Conservation (phyloP, 2,329 filamentous ascomycete genomes). For the Colletotrichum euphorbiae region DNA sequence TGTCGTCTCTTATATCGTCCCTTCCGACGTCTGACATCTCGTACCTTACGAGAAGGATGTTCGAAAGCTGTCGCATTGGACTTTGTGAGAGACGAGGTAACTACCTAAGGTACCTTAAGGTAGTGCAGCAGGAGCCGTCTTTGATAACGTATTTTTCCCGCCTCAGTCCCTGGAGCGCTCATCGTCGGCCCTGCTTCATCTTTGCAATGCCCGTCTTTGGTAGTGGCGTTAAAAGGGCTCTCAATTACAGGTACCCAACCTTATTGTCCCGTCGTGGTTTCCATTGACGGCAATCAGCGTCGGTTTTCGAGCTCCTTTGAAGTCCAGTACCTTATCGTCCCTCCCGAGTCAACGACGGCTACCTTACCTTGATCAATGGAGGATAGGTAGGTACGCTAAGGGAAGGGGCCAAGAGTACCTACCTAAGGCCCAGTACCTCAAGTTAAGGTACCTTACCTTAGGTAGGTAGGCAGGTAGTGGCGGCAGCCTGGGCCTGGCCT, state of each 20-base stretch:
- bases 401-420: neutral
- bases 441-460: neutral
- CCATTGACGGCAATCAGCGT: neutral
- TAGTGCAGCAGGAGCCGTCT: too few species aligned
- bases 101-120: too few species aligned
- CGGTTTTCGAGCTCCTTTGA: neutral
- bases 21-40: constrained; percentile 10
- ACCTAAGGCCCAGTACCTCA: too few species aligned
- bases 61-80: neutral
- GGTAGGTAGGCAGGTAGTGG: neutral
- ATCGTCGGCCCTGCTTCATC: neutral
- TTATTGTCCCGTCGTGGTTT: neutral
- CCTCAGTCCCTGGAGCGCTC: neutral
- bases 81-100: too few species aligned
- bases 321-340: neutral
- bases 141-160: too few species aligned
- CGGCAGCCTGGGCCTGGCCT: too few species aligned
- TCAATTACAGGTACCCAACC: too few species aligned
- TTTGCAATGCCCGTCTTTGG: neutral
- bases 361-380: neutral
- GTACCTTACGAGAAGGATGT: constrained; percentile 24
- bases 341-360: neutral
- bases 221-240: constrained; percentile 2
- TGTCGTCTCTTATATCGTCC: constrained; percentile 3
- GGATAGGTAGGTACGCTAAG: neutral